Percentiles rank a stretch among this genome's conserved stretches.
Evolutionary conservation across 306 rosid genomes (phyloP).

Genomic region (Ormosia semicastrata): DNA sequence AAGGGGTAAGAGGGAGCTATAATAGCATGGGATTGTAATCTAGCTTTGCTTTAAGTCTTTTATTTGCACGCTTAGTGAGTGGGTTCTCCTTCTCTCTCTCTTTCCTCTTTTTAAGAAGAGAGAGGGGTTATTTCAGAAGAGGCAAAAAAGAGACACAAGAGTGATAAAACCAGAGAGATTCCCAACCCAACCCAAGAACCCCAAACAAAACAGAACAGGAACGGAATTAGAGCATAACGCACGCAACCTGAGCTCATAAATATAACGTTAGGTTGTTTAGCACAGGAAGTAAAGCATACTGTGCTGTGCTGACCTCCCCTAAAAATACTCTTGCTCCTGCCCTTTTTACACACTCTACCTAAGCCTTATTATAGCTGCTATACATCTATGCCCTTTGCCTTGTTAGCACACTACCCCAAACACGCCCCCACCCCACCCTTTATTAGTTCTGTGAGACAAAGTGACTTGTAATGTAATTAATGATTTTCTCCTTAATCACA

Average conservation of each 20-base stretch:
- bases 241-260: constrained; percentile 62
- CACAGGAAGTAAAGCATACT: constrained; percentile 69
- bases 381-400: background rate
- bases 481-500: constrained; percentile 20
- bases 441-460: constrained; percentile 10
- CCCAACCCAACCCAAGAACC: constrained; percentile 37
- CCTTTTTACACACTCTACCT: constrained; percentile 2
- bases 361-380: too few relatives aligned
- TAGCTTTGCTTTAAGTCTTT: constrained; percentile 41
- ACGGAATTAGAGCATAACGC: constrained; percentile 53
- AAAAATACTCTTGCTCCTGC: constrained; percentile 37
- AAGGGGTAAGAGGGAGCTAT: constrained; percentile 38
- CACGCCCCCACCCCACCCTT: constrained; percentile 14
- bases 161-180: constrained; percentile 49
- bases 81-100: constrained; percentile 21
- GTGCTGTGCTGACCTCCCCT: constrained; percentile 9
- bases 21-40: constrained; percentile 53
- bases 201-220: constrained; percentile 30
- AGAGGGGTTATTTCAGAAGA: background rate
- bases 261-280: constrained; percentile 54
- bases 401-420: constrained; percentile 36
- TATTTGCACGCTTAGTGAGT: constrained; percentile 65
- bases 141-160: background rate
- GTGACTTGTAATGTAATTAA: background rate
- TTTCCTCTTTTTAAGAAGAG: constrained; percentile 15